Conservation (phyloP, 1,139 yeast species). For the Candida freyschussii region DNA sequence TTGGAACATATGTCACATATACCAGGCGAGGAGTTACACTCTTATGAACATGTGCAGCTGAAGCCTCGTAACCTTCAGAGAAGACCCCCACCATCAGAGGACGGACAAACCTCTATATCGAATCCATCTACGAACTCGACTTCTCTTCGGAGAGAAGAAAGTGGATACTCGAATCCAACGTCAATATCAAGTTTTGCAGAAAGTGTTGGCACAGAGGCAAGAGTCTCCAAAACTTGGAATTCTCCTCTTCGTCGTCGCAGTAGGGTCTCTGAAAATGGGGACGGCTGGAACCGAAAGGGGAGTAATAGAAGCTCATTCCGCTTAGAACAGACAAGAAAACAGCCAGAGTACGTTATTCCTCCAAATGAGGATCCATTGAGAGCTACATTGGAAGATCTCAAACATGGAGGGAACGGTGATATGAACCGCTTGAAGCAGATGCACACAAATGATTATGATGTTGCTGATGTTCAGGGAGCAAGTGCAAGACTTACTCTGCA, state of each 20-base stretch:
- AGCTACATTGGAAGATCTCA: conserved; percentile 61
- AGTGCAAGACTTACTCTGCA: too few relatives aligned
- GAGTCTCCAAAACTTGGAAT: conserved; percentile 44
- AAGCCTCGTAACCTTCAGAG: conserved; percentile 20
- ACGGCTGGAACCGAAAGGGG: conserved; percentile 12
- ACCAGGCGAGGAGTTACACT: conserved; percentile 7
- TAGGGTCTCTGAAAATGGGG: conserved; percentile 20
- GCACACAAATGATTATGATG: too few relatives aligned
- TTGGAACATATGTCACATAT: conserved; percentile 5
- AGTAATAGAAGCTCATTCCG: conserved; percentile 22
- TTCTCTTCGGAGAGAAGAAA: conserved; percentile 19
- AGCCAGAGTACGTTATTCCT: conserved; percentile 5
- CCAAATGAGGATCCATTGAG: conserved; percentile 41
- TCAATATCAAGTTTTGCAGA: conserved; percentile 33
- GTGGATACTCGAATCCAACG: conserved; percentile 46
- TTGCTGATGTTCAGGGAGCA: too few relatives aligned
- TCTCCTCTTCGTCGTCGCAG: conserved; percentile 39
- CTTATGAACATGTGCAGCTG: conserved; percentile 7
- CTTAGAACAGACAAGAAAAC: conserved; percentile 11
- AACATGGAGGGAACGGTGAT: conserved; percentile 60
- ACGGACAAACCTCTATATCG: conserved; percentile 25
- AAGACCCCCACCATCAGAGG: conserved; percentile 33
- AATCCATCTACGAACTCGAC: conserved; percentile 17
- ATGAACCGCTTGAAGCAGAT: conserved; percentile 29
- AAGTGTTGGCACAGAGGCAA: conserved; percentile 24